phyloP scores from a whole-genome alignment of 306 rosid species.

The Mimosa pudica region DNA sequence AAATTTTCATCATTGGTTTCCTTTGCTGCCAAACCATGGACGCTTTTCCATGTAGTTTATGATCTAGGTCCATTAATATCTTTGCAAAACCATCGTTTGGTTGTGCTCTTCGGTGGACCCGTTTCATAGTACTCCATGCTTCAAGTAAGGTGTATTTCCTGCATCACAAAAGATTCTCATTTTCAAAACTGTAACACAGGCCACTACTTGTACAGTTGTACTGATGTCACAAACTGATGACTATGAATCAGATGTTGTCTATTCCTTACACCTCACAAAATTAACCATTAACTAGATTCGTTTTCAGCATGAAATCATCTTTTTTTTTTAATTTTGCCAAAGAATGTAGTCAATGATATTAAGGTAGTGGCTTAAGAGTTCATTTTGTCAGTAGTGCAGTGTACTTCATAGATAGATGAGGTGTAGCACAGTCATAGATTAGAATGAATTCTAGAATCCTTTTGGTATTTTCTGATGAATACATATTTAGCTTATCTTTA shows the following conservation, averaged over 20 bases:
- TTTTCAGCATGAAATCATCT: no score
- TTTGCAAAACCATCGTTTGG: conserved; percentile 94
- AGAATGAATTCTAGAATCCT: neutral
- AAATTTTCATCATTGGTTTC: conserved; percentile 80
- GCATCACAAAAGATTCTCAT: conserved; percentile 37
- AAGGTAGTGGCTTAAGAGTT: no score
- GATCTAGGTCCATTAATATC: conserved; percentile 58
- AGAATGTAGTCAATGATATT: no score
- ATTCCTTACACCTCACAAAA: neutral
- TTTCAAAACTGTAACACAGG: conserved; percentile 8
- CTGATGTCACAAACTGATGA: neutral
- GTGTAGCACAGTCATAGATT: no score
- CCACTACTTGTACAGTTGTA: neutral
- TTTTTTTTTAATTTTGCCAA: no score
- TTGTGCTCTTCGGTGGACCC: conserved; percentile 87
- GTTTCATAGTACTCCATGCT: conserved; percentile 86
- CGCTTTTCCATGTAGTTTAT: conserved; percentile 69
- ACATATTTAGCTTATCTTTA: neutral
- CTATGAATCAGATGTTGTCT: neutral
- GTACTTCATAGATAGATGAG: no score
- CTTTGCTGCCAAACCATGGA: conserved; percentile 95
- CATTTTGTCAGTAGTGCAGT: no score
- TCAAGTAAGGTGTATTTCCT: conserved; percentile 65
- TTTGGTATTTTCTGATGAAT: neutral
- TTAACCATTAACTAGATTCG: neutral